These are phyloP conservation scores for Panicum miliaceum DNA, from an alignment of 176 grass and related monocot species.

Conservation along the genomic window DNA sequence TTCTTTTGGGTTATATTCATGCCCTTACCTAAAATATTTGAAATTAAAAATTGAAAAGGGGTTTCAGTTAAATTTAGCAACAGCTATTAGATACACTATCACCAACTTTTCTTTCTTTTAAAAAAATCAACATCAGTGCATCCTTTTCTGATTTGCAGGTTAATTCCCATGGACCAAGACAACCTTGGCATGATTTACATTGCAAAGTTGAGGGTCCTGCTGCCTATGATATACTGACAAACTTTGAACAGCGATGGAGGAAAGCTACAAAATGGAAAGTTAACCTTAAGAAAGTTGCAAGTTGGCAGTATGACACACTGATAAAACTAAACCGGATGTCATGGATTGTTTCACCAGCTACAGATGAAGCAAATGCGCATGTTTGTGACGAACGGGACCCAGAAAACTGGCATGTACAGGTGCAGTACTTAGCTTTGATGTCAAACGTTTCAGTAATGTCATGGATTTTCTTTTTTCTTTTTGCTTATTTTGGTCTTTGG, in stretches of 20 bases:
- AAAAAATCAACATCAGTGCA: not conserved
- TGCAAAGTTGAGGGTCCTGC: constrained; percentile 91
- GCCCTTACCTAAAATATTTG: not conserved
- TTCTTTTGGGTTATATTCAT: not conserved
- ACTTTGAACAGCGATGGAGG: constrained; percentile 94
- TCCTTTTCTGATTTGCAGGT: constrained; percentile 34
- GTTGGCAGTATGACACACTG: constrained; percentile 79
- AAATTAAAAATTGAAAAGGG: not conserved
- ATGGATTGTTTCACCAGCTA: constrained; percentile 77
- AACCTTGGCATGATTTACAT: constrained; percentile 96
- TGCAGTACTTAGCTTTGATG: constrained; percentile 24
- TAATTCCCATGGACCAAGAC: constrained; percentile 66
- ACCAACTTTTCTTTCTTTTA: not conserved
- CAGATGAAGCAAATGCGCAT: constrained; percentile 53
- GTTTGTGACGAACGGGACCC: constrained; percentile 67
- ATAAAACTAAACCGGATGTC: constrained; percentile 86
- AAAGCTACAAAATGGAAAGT: constrained; percentile 84
- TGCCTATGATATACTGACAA: constrained; percentile 86
- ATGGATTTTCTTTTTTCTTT: constrained; percentile 14
- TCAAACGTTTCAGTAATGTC: not conserved
- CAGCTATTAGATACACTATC: not conserved
- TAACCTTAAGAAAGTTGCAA: constrained; percentile 65
- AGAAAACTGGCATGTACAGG: constrained; percentile 94
- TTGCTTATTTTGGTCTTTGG: not conserved
- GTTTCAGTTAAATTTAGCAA: not conserved